phyloP scores from a whole-genome alignment of 345 rosid species.

The Gossypium sturtianum region DNA sequence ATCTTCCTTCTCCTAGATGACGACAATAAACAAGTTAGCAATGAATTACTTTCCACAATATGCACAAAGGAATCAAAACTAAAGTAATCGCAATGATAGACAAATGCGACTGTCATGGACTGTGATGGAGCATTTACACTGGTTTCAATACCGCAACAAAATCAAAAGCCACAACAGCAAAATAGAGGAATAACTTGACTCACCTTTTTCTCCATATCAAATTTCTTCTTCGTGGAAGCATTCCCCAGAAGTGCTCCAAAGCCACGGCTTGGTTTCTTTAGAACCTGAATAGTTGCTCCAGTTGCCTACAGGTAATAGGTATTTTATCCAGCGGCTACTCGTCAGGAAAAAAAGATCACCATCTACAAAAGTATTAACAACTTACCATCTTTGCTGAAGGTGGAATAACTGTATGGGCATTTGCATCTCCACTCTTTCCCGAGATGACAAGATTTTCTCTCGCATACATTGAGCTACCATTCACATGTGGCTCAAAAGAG shows the following conservation, averaged over 20 bases:
- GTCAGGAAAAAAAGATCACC: background rate
- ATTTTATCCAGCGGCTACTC: background rate
- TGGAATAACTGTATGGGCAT: slow-evolving; percentile 16
- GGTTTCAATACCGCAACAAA: background rate
- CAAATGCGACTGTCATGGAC: background rate
- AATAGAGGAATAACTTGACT: background rate
- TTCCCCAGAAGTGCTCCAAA: slow-evolving; percentile 53
- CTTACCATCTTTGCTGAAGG: slow-evolving; percentile 36
- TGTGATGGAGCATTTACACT: background rate
- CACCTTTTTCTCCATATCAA: slow-evolving; percentile 43
- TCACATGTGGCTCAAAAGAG: slow-evolving; percentile 17
- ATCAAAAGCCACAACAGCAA: background rate
- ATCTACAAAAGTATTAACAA: background rate
- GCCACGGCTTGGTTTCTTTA: slow-evolving; percentile 52
- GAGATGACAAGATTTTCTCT: slow-evolving; percentile 15
- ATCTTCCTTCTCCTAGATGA: slow-evolving; percentile 46
- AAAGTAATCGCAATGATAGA: background rate
- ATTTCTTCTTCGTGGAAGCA: slow-evolving; percentile 37
- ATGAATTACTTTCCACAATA: too few species aligned
- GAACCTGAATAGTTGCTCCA: slow-evolving; percentile 47
- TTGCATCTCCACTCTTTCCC: slow-evolving; percentile 20
- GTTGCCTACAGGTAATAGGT: slow-evolving; percentile 30
- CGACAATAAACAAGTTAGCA: slow-evolving; percentile 5
- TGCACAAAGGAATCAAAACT: too few species aligned
- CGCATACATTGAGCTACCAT: slow-evolving; percentile 15